Evolutionary conservation across 768 basidiomycete species (phyloP), one percentile per base, ranked within the genome.

Genomic region (Tricholoma matsutake): DNA sequence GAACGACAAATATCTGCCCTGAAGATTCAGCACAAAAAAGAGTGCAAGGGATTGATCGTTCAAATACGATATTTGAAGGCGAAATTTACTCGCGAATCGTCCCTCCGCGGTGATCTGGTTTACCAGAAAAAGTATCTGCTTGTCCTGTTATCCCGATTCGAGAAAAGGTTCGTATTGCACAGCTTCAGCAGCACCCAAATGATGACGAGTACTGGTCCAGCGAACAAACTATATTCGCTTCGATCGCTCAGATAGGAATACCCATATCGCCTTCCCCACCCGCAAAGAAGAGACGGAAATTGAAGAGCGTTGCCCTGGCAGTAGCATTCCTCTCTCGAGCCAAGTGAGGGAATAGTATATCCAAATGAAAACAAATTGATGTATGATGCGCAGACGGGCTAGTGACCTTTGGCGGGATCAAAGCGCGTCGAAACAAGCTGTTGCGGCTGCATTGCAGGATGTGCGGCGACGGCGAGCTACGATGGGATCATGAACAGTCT

Each of bases 41-140:
- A 98, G 70, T 90, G 91, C 78, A 95, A 94, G 69, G 93, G 94
- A 8, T 78, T 98, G 18, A 86, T 98, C 54, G 85, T 92, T 7
- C 94, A 97, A 72, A 94, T 97, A 61, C 83, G 82, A 43, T 98
- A 97, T 74, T 80, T 98, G 65, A 96, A 98, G 72, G 89, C 91
- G 58, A 94, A 93, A 70, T 96, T 88, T 73, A 89, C 85, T 2
- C 83, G 96, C 25, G 97, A 99, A 75, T 84, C 87, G 9, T 80
- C 81, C 0, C 84, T 97, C 79, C 84, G 96, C 34, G 79, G 79
- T 61, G 87, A 87, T 65, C 79, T 98, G 49, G 79, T 81, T 14
- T 87, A 94, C 68, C 97, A 98, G 77, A 99, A 99, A 71, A 78
- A 83, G 52, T 98, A 98, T 71, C 79, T 98, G 10, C 76, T 95